phyloP scores from a whole-genome alignment of 768 basidiomycete species.

The Ramaria rubella region DNA sequence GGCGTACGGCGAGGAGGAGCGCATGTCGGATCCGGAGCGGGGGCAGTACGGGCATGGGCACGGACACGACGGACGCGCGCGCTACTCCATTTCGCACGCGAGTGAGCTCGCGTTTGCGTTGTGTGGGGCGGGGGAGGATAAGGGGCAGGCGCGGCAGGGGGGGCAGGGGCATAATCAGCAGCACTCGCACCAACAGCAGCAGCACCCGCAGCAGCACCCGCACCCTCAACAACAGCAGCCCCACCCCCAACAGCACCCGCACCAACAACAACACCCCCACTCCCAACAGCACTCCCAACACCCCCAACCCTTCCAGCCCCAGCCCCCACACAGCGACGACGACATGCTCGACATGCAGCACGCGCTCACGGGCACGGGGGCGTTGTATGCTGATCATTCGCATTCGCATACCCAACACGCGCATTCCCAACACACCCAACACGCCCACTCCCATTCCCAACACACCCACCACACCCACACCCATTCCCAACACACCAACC shows the following conservation, averaged over 20 bases:
- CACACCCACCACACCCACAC: neutral
- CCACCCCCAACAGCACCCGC: neutral
- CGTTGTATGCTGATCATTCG: too few species aligned
- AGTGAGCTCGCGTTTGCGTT: neutral
- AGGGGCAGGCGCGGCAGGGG: neutral
- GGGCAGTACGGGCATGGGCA: neutral
- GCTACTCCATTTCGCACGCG: neutral
- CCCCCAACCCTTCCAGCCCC: too few species aligned
- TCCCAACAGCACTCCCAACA: neutral
- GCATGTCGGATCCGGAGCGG: neutral
- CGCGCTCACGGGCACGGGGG: neutral
- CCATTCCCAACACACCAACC: neutral
- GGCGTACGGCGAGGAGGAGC: neutral
- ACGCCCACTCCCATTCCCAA: neutral
- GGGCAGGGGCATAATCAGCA: neutral
- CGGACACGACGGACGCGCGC: neutral
- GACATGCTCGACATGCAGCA: conserved; percentile 32
- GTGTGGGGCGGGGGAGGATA: neutral
- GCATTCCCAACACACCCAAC: neutral
- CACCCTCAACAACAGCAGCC: neutral
- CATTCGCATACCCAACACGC: conserved; percentile 3
- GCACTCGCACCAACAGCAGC: neutral
- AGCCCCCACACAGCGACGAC: conserved; percentile 26
- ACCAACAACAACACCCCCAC: neutral
- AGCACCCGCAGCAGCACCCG: neutral